A percentile compares a stretch with the other conserved stretches of the same genome.
Evolutionary conservation across 176 grass and related monocot genomes (phyloP).

Genomic region (Oryza glumipatula): DNA sequence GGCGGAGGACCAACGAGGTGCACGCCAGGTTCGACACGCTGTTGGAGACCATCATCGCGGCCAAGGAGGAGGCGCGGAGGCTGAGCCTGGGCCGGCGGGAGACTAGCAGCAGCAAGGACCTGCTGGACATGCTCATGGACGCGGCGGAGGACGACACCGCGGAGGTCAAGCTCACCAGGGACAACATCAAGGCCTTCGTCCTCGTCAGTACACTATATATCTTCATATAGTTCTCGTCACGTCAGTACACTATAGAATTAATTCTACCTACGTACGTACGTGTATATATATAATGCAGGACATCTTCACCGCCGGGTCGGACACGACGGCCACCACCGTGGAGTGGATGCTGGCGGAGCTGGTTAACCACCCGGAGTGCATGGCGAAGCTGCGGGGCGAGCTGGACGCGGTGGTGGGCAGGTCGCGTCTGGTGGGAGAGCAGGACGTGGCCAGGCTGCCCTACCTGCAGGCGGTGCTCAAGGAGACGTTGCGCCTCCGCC

Average conservation of each 20-base stretch:
- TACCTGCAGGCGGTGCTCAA: constrained; percentile 68
- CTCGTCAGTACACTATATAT: constrained; percentile 17
- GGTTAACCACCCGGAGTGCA: constrained; percentile 47
- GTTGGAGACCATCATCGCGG: constrained; percentile 49
- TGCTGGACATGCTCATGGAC: constrained; percentile 68
- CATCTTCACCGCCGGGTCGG: constrained; percentile 57
- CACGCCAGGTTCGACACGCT: constrained; percentile 55
- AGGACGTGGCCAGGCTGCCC: constrained; percentile 42
- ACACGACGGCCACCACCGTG: constrained; percentile 51
- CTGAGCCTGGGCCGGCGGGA: not conserved
- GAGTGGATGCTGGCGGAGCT: constrained; percentile 66
- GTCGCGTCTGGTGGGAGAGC: constrained; percentile 46
- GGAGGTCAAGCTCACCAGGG: constrained; percentile 56
- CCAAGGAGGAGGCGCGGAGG: constrained; percentile 37
- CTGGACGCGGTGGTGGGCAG: constrained; percentile 45
- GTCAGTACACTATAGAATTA: too few relatives aligned
- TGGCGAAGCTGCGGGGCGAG: constrained; percentile 40
- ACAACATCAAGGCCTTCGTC: constrained; percentile 82
- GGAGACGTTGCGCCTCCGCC: constrained; percentile 60
- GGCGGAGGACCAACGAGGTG: constrained; percentile 38
- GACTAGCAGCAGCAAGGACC: constrained; percentile 29
- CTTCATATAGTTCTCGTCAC: too few relatives aligned
- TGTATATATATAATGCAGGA: not conserved
- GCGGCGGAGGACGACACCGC: constrained; percentile 45
- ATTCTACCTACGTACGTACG: too few relatives aligned